Evolutionary conservation across 2,329 filamentous ascomycete species (phyloP), one percentile per base, ranked within the genome.

Genomic region (Apiospora koreana): DNA sequence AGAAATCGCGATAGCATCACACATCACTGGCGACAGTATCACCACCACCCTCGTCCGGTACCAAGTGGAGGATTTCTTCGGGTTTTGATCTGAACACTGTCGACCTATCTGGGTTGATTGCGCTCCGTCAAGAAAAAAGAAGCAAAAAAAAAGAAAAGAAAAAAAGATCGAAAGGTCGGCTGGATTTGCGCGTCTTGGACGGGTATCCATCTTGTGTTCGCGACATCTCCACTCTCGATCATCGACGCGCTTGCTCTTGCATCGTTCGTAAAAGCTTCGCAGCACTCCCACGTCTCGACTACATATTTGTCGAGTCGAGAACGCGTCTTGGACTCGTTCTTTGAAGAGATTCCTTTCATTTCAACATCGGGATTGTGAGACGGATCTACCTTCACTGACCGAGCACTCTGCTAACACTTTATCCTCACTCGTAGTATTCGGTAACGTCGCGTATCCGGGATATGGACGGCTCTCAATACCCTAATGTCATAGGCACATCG

Each of bases 401-500:
- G 35, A 62, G 23, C 42, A 3, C 23, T 18, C 21, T 48, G 38
- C 35, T 48, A 28, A 58, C 16, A 73, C 73, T 75, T 72, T 75
- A 69, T 66, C 68, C 70, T 74, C 69, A 71, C 72, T 62, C 38
- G 71, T 72, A 73, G 64, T 66, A 41, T 69, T 70, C 46, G 67
- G 69, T 69, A 65, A 76, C 70, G 72, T 70, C 73, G 74, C 76
- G 77, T 73, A 72, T 75, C 76, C 79, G 80, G 81, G 80, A 82
- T 81, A 88, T 88, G 86, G 86, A 88, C 84, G 83, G 83, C 81
- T 82, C 83, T 79, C 76, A 85, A 76, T 87, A 86, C 77, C 83
- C 86, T 81, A 86, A 87, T 84, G 84, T 83, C 82, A 85, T 88
- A 86, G 86, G 85, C 84, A 83, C 85, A 73, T 84, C 84, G 74